Conservation (phyloP, 169 alveolate genomes). For the Theileria orientalis region DNA sequence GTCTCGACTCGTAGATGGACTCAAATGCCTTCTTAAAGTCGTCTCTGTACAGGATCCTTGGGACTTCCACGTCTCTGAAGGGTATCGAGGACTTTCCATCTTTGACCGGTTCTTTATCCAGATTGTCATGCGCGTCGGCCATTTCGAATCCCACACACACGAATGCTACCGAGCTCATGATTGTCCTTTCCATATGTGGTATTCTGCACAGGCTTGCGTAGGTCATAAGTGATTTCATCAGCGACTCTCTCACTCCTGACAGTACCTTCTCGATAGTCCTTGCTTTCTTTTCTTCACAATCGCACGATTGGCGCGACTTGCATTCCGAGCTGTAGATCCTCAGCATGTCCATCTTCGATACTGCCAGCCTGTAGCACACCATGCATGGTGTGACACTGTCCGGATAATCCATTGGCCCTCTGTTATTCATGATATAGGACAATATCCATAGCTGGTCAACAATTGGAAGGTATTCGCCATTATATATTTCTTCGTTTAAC, state of each 20-base stretch:
- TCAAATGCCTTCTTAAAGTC: not conserved
- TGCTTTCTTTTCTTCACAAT: too few species aligned
- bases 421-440: conserved; percentile 2
- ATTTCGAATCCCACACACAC: conserved; percentile 57
- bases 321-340: conserved; percentile 20
- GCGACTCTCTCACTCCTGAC: too few species aligned
- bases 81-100: not conserved
- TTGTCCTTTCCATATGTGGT: not conserved
- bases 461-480: not conserved
- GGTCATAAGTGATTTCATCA: conserved; percentile 8
- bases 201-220: conserved; percentile 1
- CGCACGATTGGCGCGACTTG: too few species aligned
- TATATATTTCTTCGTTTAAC: too few species aligned
- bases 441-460: conserved; percentile 14
- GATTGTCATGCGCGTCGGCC: too few species aligned
- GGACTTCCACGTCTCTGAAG: not conserved
- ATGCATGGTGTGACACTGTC: conserved; percentile 1
- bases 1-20: not conserved
- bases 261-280: too few species aligned
- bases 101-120: too few species aligned
- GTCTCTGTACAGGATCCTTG: not conserved
- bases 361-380: conserved; percentile 40
- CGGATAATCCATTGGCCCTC: not conserved
- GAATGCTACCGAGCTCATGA: conserved; percentile 19
- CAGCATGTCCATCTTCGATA: conserved; percentile 29